Evolutionary conservation across 2,329 filamentous ascomycete species (phyloP), one percentile per base, ranked within the genome.

Genomic region (Rachicladosporium sp.): DNA sequence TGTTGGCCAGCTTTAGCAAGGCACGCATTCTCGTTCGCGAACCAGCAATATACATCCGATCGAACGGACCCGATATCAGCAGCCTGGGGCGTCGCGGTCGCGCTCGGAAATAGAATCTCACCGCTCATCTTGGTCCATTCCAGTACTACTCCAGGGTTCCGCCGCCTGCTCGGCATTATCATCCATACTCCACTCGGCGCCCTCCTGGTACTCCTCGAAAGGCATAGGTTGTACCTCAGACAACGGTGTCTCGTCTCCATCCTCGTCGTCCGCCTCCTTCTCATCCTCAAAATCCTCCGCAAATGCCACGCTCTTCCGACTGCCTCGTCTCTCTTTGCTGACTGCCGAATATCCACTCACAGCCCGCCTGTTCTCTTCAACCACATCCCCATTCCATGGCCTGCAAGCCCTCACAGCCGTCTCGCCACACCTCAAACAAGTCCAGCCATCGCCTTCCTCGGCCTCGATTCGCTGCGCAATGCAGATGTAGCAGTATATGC

Each of bases 401-500:
- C 77, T 80, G 61, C 89, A 96, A 57, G 88, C 78, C 56, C 81
- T 86, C 36, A 93, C 77, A n/a, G 40, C 35, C 12, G 81, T 59
- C 54, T 85, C 82, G 11, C 88, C 88, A 55, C 91, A 98, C 12
- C 91, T 74, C 35, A 98, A 66, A 63, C 91, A 98, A 8, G 77
- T 74, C 86, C 88, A 95, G 2, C 89, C 89, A 55, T 95, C 86
- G 27, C 89, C 91, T 58, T 95, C 89, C 61, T 96, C 89, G 4
- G 80, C 77, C 61, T 95, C 89, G 33, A 98, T 71, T 43, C 84
- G 77, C 42, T 87, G 85, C 3, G 88, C 86, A n/a, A 96, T 64
- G 55, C 91, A 98, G 11, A 93, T 85, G 57, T 93, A 98, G 62
- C 91, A 98, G 64, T 96, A 98, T 43, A 95, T 71, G 59, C 88